phyloP scores from a whole-genome alignment of 2,329 filamentous ascomycete species.

The Penicillium sclerotigenum region DNA sequence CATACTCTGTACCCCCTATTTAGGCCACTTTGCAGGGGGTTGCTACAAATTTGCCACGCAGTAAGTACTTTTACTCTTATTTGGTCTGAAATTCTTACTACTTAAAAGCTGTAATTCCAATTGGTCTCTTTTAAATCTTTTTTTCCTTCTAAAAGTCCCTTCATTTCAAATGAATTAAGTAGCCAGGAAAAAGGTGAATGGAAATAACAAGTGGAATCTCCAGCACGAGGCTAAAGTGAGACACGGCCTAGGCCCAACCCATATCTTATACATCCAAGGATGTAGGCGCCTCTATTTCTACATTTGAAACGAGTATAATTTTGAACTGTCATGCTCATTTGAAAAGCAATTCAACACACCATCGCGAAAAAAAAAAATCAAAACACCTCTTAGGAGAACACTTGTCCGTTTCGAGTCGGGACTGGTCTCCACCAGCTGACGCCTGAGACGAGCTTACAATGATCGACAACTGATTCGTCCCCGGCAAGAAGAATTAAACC shows the following conservation, averaged over 20 bases:
- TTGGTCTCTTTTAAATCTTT: too few species aligned
- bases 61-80: neutral
- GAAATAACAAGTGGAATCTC: neutral
- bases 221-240: neutral
- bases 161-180: neutral
- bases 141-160: too few species aligned
- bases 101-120: neutral
- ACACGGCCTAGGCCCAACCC: neutral
- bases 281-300: neutral
- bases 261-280: neutral
- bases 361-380: neutral
- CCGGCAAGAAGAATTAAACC: neutral
- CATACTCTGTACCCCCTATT: neutral
- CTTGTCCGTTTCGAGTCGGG: slow-evolving; percentile 9
- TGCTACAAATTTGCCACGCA: neutral
- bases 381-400: neutral
- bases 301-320: neutral
- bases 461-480: neutral
- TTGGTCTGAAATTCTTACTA: neutral
- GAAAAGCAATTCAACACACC: neutral
- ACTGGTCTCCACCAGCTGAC: neutral
- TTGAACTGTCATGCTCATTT: neutral
- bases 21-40: neutral
- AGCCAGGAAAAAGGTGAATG: neutral
- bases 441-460: neutral